A percentile compares a stretch with the other conserved stretches of the same genome.
phyloP scores from a whole-genome alignment of 768 basidiomycete genomes.

The Tubosaeta brunneosetosa region DNA sequence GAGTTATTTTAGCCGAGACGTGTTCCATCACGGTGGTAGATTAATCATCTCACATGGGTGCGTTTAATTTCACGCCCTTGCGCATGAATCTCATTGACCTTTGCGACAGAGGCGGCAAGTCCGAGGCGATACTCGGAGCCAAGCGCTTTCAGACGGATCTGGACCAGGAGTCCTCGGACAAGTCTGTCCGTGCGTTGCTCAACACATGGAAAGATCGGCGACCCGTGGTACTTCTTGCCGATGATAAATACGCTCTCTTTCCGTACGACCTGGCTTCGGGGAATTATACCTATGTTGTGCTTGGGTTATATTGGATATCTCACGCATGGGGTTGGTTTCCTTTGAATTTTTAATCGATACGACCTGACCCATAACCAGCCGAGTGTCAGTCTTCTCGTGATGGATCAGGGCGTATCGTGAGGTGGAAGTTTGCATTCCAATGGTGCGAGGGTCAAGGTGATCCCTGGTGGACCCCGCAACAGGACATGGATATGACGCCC shows the following conservation, averaged over 20 bases:
- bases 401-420: constrained; percentile 49
- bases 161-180: constrained; percentile 66
- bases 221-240: constrained; percentile 67
- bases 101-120: constrained; percentile 56
- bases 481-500: neutral
- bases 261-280: constrained; percentile 58
- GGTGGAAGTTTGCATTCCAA: constrained; percentile 81
- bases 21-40: constrained; percentile 58
- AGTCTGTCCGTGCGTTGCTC: constrained; percentile 66
- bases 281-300: constrained; percentile 49
- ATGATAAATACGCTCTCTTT: constrained; percentile 69
- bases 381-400: constrained; percentile 56
- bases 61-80: constrained; percentile 13
- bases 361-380: constrained; percentile 34
- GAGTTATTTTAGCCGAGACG: constrained; percentile 52
- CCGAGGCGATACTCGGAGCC: constrained; percentile 52
- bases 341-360: neutral
- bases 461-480: constrained; percentile 44
- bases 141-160: constrained; percentile 41
- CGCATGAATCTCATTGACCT: neutral
- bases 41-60: constrained; percentile 85
- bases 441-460: constrained; percentile 72
- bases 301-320: constrained; percentile 62
- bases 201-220: constrained; percentile 48
- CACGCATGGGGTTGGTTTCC: constrained; percentile 44